phyloP scores from a whole-genome alignment of 2,329 filamentous ascomycete species.

The Fusarium penzigii region DNA sequence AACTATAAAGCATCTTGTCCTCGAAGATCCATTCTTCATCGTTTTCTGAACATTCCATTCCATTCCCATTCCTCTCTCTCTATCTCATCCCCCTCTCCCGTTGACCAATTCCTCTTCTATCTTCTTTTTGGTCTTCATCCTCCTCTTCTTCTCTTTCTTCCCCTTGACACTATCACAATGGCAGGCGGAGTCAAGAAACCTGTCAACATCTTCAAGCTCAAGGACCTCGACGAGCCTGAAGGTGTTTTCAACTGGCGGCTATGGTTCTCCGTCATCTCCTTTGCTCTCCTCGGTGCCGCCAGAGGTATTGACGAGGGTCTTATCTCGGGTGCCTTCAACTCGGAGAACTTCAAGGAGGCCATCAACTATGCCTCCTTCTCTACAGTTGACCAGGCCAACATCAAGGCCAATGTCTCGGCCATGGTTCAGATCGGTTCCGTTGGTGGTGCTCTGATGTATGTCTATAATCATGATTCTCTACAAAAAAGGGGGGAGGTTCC shows the following conservation, averaged over 20 bases:
- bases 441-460: conserved; percentile 61
- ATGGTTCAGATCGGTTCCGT: conserved; percentile 84
- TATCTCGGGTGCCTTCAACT: conserved; percentile 70
- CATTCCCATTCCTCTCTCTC: no score
- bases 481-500: neutral
- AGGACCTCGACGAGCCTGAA: conserved; percentile 65
- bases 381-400: conserved; percentile 59
- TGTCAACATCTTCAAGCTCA: conserved; percentile 64
- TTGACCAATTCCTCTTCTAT: neutral
- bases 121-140: neutral
- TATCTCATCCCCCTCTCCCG: no score
- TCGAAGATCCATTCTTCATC: no score
- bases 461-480: neutral
- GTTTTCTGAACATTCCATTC: no score
- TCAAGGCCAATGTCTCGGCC: conserved; percentile 74
- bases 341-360: conserved; percentile 60
- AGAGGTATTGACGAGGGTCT: conserved; percentile 81
- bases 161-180: conserved; percentile 37
- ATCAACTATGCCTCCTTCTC: conserved; percentile 60
- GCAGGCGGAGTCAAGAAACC: conserved; percentile 55
- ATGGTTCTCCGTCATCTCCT: conserved; percentile 74
- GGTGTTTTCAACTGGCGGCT: conserved; percentile 76
- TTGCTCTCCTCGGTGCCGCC: conserved; percentile 74
- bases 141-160: neutral
- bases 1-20: no score